phyloP scores from a whole-genome alignment of 768 basidiomycete genomes.

The Agaricus bisporus region DNA sequence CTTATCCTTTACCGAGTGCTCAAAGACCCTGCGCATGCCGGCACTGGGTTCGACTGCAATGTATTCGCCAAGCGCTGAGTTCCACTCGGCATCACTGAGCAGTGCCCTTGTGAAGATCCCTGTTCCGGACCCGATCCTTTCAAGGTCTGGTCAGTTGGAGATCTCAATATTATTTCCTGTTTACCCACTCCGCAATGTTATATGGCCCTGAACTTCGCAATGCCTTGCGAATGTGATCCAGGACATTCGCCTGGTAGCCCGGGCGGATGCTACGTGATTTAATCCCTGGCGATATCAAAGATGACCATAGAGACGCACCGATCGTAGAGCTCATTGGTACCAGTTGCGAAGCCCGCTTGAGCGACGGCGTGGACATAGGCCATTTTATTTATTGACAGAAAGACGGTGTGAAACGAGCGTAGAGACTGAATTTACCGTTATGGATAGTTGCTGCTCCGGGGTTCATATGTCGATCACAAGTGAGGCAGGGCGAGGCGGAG shows the following conservation, averaged over 20 bases:
- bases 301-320: slow-evolving; percentile 31
- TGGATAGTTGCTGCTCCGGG: background rate
- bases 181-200: slow-evolving; percentile 65
- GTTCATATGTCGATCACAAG: background rate
- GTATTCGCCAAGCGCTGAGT: slow-evolving; percentile 42
- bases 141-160: background rate
- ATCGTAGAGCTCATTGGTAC: slow-evolving; percentile 83
- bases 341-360: slow-evolving; percentile 65
- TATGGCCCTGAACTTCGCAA: slow-evolving; percentile 33
- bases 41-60: slow-evolving; percentile 77
- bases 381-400: slow-evolving; percentile 18
- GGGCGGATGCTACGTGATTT: slow-evolving; percentile 59
- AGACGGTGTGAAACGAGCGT: background rate
- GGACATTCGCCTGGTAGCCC: slow-evolving; percentile 63
- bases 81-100: slow-evolving; percentile 55
- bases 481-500: background rate
- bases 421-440: background rate
- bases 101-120: slow-evolving; percentile 87
- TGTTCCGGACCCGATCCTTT: slow-evolving; percentile 77
- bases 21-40: slow-evolving; percentile 80
- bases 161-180: no score
- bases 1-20: slow-evolving; percentile 45
- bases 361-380: slow-evolving; percentile 58
- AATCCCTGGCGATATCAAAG: background rate
- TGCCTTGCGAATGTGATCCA: slow-evolving; percentile 53